Conservation (phyloP, 75 land plant genomes). For the Cupressus sempervirens region DNA sequence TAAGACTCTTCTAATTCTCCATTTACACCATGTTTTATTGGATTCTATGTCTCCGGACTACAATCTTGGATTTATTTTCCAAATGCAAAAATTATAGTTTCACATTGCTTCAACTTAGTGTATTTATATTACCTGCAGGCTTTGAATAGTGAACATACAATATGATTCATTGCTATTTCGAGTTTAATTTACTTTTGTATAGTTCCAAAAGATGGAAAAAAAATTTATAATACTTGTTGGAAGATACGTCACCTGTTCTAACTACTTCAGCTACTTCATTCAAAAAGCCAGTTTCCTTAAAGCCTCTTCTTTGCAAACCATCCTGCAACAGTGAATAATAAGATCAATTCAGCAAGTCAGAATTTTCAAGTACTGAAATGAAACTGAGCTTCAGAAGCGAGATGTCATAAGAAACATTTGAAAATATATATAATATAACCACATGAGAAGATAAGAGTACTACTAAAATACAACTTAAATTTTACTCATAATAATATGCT, state of each 20-base stretch:
- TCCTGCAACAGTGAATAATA: slow-evolving; percentile 43
- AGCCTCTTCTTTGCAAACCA: slow-evolving; percentile 91
- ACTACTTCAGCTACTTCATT: slow-evolving; percentile 85
- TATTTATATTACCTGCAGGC: neutral
- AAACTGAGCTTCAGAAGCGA: neutral
- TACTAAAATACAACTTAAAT: neutral
- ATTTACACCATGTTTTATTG: too few relatives aligned
- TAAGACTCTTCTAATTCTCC: too few relatives aligned
- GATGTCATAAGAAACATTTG: neutral
- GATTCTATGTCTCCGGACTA: too few relatives aligned
- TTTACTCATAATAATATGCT: neutral
- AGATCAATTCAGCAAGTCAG: neutral
- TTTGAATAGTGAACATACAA: neutral
- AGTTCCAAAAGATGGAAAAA: neutral
- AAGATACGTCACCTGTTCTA: slow-evolving; percentile 51
- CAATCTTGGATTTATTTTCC: neutral
- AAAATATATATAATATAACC: neutral
- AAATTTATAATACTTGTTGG: neutral
- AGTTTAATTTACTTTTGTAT: neutral
- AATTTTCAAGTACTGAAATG: neutral
- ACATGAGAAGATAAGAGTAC: neutral
- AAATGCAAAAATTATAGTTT: neutral
- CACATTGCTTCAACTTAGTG: neutral
- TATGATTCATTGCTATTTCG: neutral
- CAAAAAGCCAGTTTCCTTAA: slow-evolving; percentile 85